Evolutionary conservation across 768 basidiomycete species (phyloP).

Genomic region (Sporobolomyces phaffii): DNA sequence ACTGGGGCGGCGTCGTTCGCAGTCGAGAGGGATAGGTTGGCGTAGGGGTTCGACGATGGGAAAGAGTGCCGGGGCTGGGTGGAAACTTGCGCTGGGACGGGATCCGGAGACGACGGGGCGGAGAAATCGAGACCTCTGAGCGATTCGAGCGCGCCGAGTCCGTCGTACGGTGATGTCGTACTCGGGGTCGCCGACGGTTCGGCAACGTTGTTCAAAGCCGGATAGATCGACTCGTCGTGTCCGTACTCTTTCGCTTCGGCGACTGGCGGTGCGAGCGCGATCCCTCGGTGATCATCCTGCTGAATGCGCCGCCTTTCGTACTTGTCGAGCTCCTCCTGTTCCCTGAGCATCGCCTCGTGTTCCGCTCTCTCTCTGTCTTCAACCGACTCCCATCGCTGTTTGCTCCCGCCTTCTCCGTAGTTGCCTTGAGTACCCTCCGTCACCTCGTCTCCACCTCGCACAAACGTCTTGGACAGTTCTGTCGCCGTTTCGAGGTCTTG

Average conservation of each 20-base stretch:
- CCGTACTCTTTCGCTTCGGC: too few species aligned
- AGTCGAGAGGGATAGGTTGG: constrained; percentile 9
- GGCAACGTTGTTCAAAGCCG: background rate
- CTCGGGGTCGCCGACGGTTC: background rate
- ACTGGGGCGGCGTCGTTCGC: too few species aligned
- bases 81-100: background rate
- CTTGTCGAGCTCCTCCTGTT: background rate
- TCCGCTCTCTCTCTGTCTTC: background rate
- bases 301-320: background rate
- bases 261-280: too few species aligned
- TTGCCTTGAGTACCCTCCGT: background rate
- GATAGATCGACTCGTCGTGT: constrained; percentile 1
- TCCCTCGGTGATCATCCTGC: too few species aligned
- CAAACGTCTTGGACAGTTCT: constrained; percentile 1
- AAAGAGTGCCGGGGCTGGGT: background rate
- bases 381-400: background rate
- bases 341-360: constrained; percentile 11
- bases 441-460: background rate
- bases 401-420: constrained; percentile 24
- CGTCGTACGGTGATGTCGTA: background rate
- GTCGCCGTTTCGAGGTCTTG: constrained; percentile 17
- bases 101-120: background rate
- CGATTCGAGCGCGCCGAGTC: background rate
- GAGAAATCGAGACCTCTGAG: background rate
- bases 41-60: constrained; percentile 29